phyloP scores from a whole-genome alignment of 2,329 filamentous ascomycete species.

The Paecilomyces sp. region DNA sequence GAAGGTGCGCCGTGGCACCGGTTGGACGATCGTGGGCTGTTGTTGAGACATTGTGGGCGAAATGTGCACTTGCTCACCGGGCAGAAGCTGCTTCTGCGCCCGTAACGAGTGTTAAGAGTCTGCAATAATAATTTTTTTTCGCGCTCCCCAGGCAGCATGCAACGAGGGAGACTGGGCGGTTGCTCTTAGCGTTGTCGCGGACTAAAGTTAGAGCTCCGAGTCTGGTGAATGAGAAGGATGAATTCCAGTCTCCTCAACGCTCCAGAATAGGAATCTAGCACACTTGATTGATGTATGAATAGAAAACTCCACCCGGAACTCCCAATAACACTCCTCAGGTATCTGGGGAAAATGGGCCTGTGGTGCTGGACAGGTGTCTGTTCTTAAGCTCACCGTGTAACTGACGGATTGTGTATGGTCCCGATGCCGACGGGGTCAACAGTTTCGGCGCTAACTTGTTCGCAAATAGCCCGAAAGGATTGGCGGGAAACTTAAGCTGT shows the following conservation, averaged over 20 bases:
- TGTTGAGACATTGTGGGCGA: conserved; percentile 6
- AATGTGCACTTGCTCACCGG: background rate
- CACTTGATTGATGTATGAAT: background rate
- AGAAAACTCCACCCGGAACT: background rate
- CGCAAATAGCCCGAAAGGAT: background rate
- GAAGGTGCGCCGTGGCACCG: conserved; percentile 66
- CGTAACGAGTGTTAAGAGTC: background rate
- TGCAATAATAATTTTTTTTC: background rate
- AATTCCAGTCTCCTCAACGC: background rate
- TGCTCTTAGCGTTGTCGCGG: background rate
- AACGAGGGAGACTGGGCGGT: background rate
- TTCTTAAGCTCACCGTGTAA: background rate
- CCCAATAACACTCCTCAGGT: background rate
- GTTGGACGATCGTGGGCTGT: conserved; percentile 54
- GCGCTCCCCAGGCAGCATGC: background rate
- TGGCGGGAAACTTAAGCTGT: background rate
- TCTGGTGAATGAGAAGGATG: background rate
- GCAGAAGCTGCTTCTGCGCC: background rate
- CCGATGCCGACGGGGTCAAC: background rate
- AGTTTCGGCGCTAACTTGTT: background rate
- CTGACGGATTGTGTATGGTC: background rate
- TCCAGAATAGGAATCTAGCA: background rate
- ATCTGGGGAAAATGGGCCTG: background rate
- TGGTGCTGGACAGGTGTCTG: background rate
- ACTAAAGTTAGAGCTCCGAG: background rate